Conservation (phyloP, 257 asterid species). For the Fraxinus americana region DNA sequence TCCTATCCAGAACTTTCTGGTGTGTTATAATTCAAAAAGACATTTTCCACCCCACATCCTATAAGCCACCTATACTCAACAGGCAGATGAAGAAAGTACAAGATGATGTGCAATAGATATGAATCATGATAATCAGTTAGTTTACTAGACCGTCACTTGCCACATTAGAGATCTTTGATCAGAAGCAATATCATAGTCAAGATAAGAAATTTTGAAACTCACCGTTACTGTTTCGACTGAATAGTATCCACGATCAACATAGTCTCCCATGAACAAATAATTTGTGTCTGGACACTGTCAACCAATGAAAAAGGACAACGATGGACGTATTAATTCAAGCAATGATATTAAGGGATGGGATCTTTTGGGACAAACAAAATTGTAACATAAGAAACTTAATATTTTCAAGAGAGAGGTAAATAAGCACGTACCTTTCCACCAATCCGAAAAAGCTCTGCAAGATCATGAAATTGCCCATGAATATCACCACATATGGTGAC, state of each 20-base stretch:
- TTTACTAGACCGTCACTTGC: not conserved
- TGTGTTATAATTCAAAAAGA: not conserved
- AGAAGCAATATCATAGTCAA: not conserved
- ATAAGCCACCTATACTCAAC: not conserved
- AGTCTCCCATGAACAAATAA: constrained; percentile 91
- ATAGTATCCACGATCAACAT: constrained; percentile 86
- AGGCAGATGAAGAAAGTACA: no score
- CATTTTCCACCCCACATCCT: constrained; percentile 6
- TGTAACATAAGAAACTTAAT: constrained; percentile 2
- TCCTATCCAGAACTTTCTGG: not conserved
- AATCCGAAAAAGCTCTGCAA: constrained; percentile 82
- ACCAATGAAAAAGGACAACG: constrained; percentile 24
- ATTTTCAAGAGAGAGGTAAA: constrained; percentile 6
- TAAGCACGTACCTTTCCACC: constrained; percentile 66
- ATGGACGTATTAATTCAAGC: constrained; percentile 5
- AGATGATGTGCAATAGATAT: no score
- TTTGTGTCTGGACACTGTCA: constrained; percentile 86
- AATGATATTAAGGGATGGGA: not conserved
- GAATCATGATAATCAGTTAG: no score
- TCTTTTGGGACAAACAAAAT: constrained; percentile 9
- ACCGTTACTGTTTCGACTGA: constrained; percentile 84
- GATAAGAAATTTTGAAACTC: constrained; percentile 22
- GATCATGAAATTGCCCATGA: constrained; percentile 89
- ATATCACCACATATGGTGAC: constrained; percentile 93
- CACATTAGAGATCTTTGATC: not conserved